Base-by-base conservation (phyloP, 768 basidiomycete genomes). In the Mycena filopes region DNA sequence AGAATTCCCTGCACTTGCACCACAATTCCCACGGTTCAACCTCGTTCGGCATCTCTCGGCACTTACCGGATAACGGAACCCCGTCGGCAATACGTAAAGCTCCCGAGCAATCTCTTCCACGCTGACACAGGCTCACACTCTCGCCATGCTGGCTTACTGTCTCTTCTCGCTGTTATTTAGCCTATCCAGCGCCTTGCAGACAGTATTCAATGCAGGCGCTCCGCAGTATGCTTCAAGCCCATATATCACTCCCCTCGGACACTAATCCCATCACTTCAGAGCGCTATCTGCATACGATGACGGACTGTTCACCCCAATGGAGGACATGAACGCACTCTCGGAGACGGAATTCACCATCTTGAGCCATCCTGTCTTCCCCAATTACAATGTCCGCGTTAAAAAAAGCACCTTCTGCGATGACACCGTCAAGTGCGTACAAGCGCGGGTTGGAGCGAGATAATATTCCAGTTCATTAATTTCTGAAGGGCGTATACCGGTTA, bases 401-500 rank as follows among this genome's bases (percentile, higher is more conserved):
- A 78, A 78, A 59, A 71, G 73, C 18, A 63, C 73, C 0, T 80
- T 82, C 67, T 83, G 81, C 61, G 81, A 83, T 50, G 68, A 49
- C n/a, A 81, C 79, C 1, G 80, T 78, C 43, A 77, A 76, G 81
- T 82, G 10, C 42, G 76, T 59, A 21, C 47, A 23, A 2, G 33
- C 7, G 33, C 16, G 2, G 11, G 20, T 18, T 25, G 20, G 25
- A 2, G 4, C 10, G 29, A n/a, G n/a, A n/a, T n/a, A n/a, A n/a
- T n/a, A n/a, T n/a, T n/a, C n/a, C n/a, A n/a, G n/a, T n/a, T 8
- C 18, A 38, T 26, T 18, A 9, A 4, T 7, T 16, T 15, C 40
- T 20, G 18, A 8, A 89, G 86, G 21, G 77, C 83, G 1, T 91
- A 87, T 72, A 89, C 88, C 0, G 89, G 89, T 12, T 90, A 90